These are phyloP conservation scores for Dothistroma septosporum DNA, from an alignment of 2,329 filamentous ascomycete species.

Conservation along the genomic window DNA sequence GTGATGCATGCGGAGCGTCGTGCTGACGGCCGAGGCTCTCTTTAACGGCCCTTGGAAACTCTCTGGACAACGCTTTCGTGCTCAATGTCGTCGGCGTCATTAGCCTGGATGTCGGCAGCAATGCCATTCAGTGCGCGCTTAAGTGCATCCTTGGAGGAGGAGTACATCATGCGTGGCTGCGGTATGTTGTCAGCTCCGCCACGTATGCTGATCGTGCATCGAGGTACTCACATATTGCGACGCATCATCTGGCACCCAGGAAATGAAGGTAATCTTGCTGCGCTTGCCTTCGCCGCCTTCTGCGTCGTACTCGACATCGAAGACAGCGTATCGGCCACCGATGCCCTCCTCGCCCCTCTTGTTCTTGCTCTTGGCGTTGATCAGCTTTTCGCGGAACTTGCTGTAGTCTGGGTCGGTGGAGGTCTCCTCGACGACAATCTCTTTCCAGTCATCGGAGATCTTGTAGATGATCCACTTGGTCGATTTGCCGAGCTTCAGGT, in stretches of 20 bases:
- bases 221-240: conserved; percentile 61
- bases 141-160: conserved; percentile 76
- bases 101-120: conserved; percentile 74
- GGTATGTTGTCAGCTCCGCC: background rate
- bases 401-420: conserved; percentile 66
- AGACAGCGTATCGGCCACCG: conserved; percentile 77
- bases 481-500: conserved; percentile 76
- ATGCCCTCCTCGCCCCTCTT: conserved; percentile 54
- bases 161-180: conserved; percentile 85
- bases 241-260: conserved; percentile 79
- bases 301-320: conserved; percentile 75
- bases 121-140: conserved; percentile 75
- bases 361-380: conserved; percentile 68
- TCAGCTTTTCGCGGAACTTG: conserved; percentile 69
- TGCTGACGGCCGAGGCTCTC: background rate
- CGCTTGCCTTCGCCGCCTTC: conserved; percentile 66
- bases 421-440: conserved; percentile 75
- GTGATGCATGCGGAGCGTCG: background rate
- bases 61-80: conserved; percentile 62
- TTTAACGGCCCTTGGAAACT: conserved; percentile 50
- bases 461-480: conserved; percentile 83
- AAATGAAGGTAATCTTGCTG: conserved; percentile 75
- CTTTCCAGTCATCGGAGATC: conserved; percentile 75
- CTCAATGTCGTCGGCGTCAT: conserved; percentile 79
- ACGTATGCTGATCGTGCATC: background rate